A percentile compares a stretch with the other conserved stretches of the same genome.
phyloP scores from a whole-genome alignment of 345 rosid species.

The Arabis alpina region DNA sequence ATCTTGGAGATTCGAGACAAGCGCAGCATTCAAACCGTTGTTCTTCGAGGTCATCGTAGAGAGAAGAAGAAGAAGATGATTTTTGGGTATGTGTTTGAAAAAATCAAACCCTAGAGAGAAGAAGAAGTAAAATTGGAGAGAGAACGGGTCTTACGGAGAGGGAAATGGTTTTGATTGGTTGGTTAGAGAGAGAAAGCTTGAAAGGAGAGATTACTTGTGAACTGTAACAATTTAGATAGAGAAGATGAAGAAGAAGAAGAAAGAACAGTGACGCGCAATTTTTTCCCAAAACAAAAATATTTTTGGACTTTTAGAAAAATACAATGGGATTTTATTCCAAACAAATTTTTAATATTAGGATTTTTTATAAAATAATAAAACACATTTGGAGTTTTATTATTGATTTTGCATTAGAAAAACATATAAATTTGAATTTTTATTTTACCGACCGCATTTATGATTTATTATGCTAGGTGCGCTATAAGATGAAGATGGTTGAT shows the following conservation, averaged over 20 bases:
- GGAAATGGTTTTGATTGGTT: slow-evolving; percentile 30
- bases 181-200: slow-evolving; percentile 38
- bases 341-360: no score
- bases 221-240: slow-evolving; percentile 39
- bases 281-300: neutral
- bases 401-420: no score
- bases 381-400: no score
- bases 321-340: neutral
- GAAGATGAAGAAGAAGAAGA: slow-evolving; percentile 30
- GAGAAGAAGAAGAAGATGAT: neutral
- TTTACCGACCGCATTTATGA: no score
- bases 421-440: no score
- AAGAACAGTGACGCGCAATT: slow-evolving; percentile 23
- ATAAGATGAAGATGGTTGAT: no score
- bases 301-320: no score
- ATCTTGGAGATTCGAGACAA: slow-evolving; percentile 84
- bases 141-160: slow-evolving; percentile 44
- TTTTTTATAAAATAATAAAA: no score
- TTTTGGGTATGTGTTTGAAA: slow-evolving; percentile 28
- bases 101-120: slow-evolving; percentile 49
- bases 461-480: no score
- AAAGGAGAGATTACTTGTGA: slow-evolving; percentile 40
- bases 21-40: slow-evolving; percentile 72
- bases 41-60: slow-evolving; percentile 52
- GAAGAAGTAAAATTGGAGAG: slow-evolving; percentile 18